Percentiles rank a stretch among this genome's conserved stretches.
phyloP scores from a whole-genome alignment of 306 rosid species.

The Begonia fuchsioides region DNA sequence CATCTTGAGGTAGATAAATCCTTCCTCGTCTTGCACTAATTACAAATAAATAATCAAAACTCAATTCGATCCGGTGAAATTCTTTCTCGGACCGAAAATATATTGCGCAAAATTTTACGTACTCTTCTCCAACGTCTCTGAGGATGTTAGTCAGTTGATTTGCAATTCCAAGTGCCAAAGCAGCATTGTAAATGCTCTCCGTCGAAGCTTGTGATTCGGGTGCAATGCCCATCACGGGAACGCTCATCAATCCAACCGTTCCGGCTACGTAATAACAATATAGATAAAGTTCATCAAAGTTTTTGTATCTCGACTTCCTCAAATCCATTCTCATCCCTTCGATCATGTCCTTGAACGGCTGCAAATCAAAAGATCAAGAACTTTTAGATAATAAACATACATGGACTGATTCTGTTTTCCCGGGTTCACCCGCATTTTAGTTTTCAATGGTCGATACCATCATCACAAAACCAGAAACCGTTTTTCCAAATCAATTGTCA shows the following conservation, averaged over 20 bases:
- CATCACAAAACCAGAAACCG: no score
- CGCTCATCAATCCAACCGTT: slow-evolving; percentile 96
- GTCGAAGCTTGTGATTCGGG: slow-evolving; percentile 65
- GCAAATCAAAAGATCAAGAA: slow-evolving; percentile 1
- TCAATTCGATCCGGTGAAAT: no score
- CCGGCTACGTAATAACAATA: slow-evolving; percentile 97
- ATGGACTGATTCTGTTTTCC: no score
- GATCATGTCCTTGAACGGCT: slow-evolving; percentile 94
- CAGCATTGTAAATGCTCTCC: slow-evolving; percentile 71
- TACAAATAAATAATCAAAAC: not conserved
- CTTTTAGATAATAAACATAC: not conserved
- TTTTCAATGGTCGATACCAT: no score
- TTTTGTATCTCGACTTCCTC: slow-evolving; percentile 67
- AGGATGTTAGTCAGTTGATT: slow-evolving; percentile 94
- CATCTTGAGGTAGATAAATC: slow-evolving; percentile 87
- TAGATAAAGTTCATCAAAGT: slow-evolving; percentile 78
- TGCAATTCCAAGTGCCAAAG: slow-evolving; percentile 82
- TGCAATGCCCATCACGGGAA: slow-evolving; percentile 85
- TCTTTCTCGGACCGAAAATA: no score
- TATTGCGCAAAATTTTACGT: slow-evolving; percentile 9
- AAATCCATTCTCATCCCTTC: slow-evolving; percentile 88
- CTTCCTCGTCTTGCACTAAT: slow-evolving; percentile 88
- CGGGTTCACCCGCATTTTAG: no score
- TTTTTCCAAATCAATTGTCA: no score
- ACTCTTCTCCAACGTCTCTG: slow-evolving; percentile 98